Percentiles rank a stretch among this genome's conserved stretches.
Evolutionary conservation across 495 filamentous ascomycete species (phyloP).

Genomic region (Aspergillus sclerotiicarbonarius): DNA sequence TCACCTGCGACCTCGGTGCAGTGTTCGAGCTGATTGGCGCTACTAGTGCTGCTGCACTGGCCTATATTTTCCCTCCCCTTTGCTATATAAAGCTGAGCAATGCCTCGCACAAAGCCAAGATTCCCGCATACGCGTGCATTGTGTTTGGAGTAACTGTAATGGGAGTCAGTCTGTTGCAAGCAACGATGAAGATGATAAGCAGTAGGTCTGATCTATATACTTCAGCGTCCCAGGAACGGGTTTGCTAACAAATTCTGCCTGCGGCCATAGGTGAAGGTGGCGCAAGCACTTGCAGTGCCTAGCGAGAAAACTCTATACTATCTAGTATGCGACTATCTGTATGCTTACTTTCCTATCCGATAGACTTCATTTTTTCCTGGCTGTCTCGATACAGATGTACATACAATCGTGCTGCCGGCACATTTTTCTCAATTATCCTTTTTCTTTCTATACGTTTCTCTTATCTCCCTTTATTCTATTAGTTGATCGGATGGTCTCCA

Average conservation of each 20-base stretch:
- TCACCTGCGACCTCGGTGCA: conserved; percentile 89
- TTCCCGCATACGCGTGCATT: conserved; percentile 64
- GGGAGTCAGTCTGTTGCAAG: conserved; percentile 76
- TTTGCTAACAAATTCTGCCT: conserved; percentile 3
- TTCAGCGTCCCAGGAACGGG: background rate
- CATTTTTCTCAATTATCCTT: background rate
- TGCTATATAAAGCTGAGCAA: conserved; percentile 92
- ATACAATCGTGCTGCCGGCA: background rate
- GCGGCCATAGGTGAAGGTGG: conserved; percentile 32
- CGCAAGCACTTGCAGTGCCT: conserved; percentile 27
- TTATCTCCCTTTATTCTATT: background rate
- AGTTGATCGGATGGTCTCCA: too few relatives aligned
- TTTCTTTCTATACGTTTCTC: background rate
- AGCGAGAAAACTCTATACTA: background rate
- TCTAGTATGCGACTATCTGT: background rate
- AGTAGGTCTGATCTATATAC: conserved; percentile 28
- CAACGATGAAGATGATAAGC: conserved; percentile 61
- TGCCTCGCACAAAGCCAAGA: conserved; percentile 64
- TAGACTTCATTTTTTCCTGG: background rate
- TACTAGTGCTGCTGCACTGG: conserved; percentile 87
- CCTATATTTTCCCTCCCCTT: conserved; percentile 91
- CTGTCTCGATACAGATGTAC: background rate
- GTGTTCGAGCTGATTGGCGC: conserved; percentile 96
- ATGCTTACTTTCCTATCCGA: background rate
- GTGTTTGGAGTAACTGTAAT: conserved; percentile 81